A percentile compares a stretch with the other conserved stretches of the same genome.
These are phyloP conservation scores for Diospyros lotus DNA, from an alignment of 148 eudicot species.

Conservation along the genomic window DNA sequence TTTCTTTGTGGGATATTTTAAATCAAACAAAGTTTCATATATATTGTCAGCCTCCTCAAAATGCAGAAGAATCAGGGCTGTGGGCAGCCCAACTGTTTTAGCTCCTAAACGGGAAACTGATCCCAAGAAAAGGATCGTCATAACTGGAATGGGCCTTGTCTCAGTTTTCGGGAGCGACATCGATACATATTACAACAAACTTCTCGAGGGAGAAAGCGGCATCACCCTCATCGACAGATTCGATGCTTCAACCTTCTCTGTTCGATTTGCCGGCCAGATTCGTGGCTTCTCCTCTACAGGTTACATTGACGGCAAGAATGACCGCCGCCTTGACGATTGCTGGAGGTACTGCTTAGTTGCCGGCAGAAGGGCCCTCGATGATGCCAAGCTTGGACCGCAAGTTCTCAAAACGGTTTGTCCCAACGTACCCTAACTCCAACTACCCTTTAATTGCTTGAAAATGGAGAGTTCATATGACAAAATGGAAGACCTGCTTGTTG, in stretches of 20 bases:
- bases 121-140: conserved; percentile 45
- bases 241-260: conserved; percentile 38
- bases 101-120: conserved; percentile 45
- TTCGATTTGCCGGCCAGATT: conserved; percentile 40
- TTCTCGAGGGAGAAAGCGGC: conserved; percentile 42
- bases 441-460: neutral
- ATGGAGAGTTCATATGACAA: neutral
- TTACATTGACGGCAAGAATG: conserved; percentile 53
- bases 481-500: neutral
- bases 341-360: conserved; percentile 55
- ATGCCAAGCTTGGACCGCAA: conserved; percentile 44
- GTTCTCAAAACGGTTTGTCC: conserved; percentile 32
- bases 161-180: conserved; percentile 41
- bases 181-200: conserved; percentile 33
- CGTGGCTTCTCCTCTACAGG: conserved; percentile 43
- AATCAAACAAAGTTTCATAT: neutral
- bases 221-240: conserved; percentile 32
- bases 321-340: conserved; percentile 45
- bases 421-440: too few relatives aligned
- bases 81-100: conserved; percentile 29
- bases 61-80: conserved; percentile 30
- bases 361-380: conserved; percentile 44
- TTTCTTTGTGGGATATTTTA: neutral
- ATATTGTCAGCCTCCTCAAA: conserved; percentile 24
- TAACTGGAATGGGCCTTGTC: conserved; percentile 48